Conservation (phyloP, 2,329 filamentous ascomycete species). For the Trichoderma lentiforme region DNA sequence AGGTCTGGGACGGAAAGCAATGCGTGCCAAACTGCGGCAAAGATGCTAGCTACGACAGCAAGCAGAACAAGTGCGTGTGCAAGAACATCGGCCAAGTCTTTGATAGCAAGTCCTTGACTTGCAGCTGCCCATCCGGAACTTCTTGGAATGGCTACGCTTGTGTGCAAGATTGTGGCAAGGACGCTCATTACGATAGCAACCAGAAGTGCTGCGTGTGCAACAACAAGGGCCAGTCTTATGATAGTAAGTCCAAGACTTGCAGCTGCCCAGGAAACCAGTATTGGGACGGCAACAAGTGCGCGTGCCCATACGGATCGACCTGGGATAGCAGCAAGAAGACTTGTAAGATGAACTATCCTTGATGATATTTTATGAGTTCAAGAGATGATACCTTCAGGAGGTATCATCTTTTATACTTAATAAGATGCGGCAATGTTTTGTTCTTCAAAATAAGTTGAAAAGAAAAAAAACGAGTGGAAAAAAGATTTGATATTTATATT, state of each 20-base stretch:
- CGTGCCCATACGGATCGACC: constrained; percentile 12
- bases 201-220: constrained; percentile 19
- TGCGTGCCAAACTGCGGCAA: constrained; percentile 16
- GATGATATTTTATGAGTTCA: neutral
- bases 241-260: constrained; percentile 14
- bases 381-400: neutral
- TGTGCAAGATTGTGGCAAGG: constrained; percentile 19
- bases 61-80: constrained; percentile 19
- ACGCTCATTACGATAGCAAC: neutral
- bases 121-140: constrained; percentile 10
- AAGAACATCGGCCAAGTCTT: constrained; percentile 17
- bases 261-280: constrained; percentile 14
- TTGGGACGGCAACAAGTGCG: constrained; percentile 8
- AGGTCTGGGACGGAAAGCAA: constrained; percentile 4
- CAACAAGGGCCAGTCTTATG: constrained; percentile 14
- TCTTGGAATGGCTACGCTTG: constrained; percentile 10
- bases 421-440: neutral
- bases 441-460: neutral
- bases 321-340: constrained; percentile 15
- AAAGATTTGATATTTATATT: neutral
- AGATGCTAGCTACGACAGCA: constrained; percentile 10
- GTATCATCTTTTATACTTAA: neutral
- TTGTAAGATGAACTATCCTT: neutral
- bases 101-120: constrained; percentile 1
- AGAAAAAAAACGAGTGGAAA: neutral